Evolutionary conservation across 805 yeast genomes (phyloP), one percentile per base, ranked within the genome.

Genomic region (Cyberlindnera japonica): DNA sequence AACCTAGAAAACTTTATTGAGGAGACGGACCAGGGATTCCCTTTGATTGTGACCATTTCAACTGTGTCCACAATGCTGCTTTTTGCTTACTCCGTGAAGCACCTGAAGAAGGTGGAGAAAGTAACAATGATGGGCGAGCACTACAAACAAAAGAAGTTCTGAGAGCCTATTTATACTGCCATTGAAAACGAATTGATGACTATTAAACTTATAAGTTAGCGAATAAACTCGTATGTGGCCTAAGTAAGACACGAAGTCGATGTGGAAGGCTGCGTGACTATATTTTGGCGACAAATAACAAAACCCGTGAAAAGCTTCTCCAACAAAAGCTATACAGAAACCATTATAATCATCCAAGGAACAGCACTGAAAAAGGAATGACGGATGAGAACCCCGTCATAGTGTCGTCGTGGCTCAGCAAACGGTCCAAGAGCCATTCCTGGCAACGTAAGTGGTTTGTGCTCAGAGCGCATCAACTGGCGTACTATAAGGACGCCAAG

Each of bases 1-100:
- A 93, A 93, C 62, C 67, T 93, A 59, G 87, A 84, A 55, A 93
- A 91, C 63, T 89, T 85, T 57, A 81, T 93, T 17, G 99, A 93
- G 59, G 95, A 89, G 41, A 67, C 79, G 2, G 73, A 75, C 40
- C 71, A 73, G 48, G 96, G 96, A 23, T 85, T 88, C 57, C 58
- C 60, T 4, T 58, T 78, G 1, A 73, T 81, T 6, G 59, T 70
- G 1, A 45, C 54, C 1, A 15, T 62, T 3, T 66, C 69, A 0
- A 45, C 69, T 2, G 66, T 81, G 0, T 65, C 79, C 3, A 55
- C 75, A 9, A 41, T 71, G 1, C 49, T 66, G 6, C 64, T 89
- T 10, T 75, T 87, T 38, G 56, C 61, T 5, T 62, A 69, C 38
- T 75, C 88, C 25, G 64, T 83, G 18, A 71, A 68, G 38, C 77